Evolutionary conservation across 352 stramenopile genomes (phyloP), one percentile per base, ranked within the genome.

Genomic region (Pythium folliculosum): DNA sequence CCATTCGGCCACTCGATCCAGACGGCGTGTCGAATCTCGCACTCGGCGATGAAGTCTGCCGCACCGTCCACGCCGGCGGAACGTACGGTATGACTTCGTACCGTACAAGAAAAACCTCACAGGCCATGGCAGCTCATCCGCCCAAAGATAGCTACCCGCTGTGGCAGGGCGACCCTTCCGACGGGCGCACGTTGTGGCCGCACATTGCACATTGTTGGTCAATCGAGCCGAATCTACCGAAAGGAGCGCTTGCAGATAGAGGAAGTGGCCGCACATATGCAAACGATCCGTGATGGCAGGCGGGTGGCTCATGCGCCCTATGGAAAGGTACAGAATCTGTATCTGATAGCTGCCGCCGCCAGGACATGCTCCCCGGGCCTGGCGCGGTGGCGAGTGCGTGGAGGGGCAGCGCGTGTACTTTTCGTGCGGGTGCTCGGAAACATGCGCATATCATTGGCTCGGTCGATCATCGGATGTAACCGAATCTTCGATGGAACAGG

Each of bases 401-500:
- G n/a, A n/a, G n/a, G n/a, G n/a, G n/a, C n/a, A n/a, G 9, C 32
- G 32, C 9, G 32, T 37, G 32, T 37, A 37, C 32, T 37, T 37
- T 37, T 37, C 32, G 9, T 37, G 9, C 32, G 9, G 32, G 9
- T 37, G 32, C 2, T 44, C 14, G 12, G 47, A n/a, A n/a, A n/a
- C n/a, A 27, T 23, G 47, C 14, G n/a, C 48, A 23, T n/a, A 54
- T 54, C 21, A 54, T 54, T 54, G 21, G 38, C 38, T 19, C 32
- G 9, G 32, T 40, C 13, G n/a, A 27, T 37, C 32, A 44, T 4
- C 14, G 38, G 25, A 17, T 60, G 69, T 56, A 79, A 77, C 72
- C 49, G 69, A 79, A 79, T 77, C 66, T 79, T 79, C 72, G 58
- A 77, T 32, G 59, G 63, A 77, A 67, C 37, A 65, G 51, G 38